Evolutionary conservation across 345 rosid genomes (phyloP), one percentile per base, ranked within the genome.

Genomic region (Alliaria petiolata): DNA sequence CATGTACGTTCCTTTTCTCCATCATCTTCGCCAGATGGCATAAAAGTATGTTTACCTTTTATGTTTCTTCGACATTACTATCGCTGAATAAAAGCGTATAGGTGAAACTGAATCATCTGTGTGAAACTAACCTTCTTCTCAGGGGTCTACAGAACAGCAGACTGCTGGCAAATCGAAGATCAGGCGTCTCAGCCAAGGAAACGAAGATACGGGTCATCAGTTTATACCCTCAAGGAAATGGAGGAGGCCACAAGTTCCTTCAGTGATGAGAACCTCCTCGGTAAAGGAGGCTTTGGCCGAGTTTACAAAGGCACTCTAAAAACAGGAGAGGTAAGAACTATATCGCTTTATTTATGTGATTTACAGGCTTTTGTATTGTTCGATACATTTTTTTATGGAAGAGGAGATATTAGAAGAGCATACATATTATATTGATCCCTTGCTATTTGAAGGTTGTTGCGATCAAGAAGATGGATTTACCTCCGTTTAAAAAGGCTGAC

Each of bases 391-490:
- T 64, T 15, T 42, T n/a, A n/a, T n/a, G 14, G 15, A 71, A 14
- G 62, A 63, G 25, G 25, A 22, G 25, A 1, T 22, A 3, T 22
- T 30, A 38, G 30, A 45, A 10, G 46, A 49, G 5, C 26, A 44
- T 63, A 63, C 67, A 65, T 2, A 47, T 31, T 55, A 47, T 54
- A 38, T 70, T 56, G 42, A 75, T 36, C 58, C 34, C 36, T 81
- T 74, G 42, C 70, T 70, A 42, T 61, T n/a, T 72, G 65, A 81
- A 93, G 98, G 91, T 87, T 50, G 96, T 93, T 68, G 98, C 98
- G 44, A 85, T 93, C 81, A 93, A 91, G 92, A 93, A 91, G 79
- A 93, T 93, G 98, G 96, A 90, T 79, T 78, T 93, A 75, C 96
- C 97, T 15, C 70, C 85, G 34, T 87, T 79, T 59, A 90, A 89